Evolutionary conservation across 1,284 basidiomycete genomes (phyloP).

Genomic region (Rhodotorula sp.): DNA sequence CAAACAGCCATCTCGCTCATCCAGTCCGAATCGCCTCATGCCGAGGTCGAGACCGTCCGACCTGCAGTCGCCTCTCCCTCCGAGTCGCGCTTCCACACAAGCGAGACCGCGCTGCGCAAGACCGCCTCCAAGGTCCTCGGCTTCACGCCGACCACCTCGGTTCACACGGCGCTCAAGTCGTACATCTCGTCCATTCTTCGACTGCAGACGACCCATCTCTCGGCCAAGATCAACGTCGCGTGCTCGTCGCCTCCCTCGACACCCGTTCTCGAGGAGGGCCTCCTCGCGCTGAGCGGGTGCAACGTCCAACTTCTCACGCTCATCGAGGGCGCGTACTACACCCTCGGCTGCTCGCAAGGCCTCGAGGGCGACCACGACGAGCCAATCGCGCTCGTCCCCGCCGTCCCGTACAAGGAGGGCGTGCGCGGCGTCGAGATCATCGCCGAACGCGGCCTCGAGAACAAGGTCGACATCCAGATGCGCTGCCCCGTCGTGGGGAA

Average conservation of each 20-base stretch:
- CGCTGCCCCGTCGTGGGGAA: constrained; percentile 31
- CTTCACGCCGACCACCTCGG: constrained; percentile 22
- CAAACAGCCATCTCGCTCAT: constrained; percentile 37
- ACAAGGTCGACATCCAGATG: constrained; percentile 41
- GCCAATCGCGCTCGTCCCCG: constrained; percentile 37
- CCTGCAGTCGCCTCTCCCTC: constrained; percentile 11
- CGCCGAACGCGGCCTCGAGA: constrained; percentile 39
- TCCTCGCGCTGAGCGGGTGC: constrained; percentile 41
- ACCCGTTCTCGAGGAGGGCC: constrained; percentile 43
- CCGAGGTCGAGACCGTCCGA: constrained; percentile 21
- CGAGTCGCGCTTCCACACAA: constrained; percentile 23
- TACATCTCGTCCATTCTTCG: constrained; percentile 40
- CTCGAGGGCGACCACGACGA: constrained; percentile 29
- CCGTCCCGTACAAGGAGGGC: constrained; percentile 43
- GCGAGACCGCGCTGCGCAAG: constrained; percentile 33
- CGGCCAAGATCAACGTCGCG: constrained; percentile 38
- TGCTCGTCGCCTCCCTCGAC: constrained; percentile 43
- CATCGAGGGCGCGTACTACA: constrained; percentile 42
- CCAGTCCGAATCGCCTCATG: constrained; percentile 38
- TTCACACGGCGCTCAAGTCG: constrained; percentile 24
- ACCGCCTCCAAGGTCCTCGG: constrained; percentile 32
- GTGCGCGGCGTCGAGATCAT: constrained; percentile 40
- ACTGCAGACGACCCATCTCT: constrained; percentile 36
- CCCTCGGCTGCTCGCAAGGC: constrained; percentile 42
- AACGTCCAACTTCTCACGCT: constrained; percentile 43